Evolutionary conservation across 805 yeast species (phyloP), one percentile per base, ranked within the genome.

Genomic region (Teunomyces cretensis): DNA sequence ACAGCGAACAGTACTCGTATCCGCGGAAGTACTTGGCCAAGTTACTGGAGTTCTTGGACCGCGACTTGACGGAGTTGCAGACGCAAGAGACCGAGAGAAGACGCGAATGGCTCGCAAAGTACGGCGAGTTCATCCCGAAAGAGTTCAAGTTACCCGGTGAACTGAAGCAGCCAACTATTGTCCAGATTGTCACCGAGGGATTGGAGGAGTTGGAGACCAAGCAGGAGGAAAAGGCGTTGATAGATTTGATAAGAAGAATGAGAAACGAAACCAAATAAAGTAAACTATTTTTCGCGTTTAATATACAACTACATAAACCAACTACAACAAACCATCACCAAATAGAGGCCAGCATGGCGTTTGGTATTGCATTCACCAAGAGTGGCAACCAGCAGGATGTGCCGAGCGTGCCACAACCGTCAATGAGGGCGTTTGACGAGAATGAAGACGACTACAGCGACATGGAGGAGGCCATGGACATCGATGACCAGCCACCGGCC

Each of bases 151-250:
- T 72, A 1, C 75, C 75, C 1, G 75, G 74, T 1, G 72, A 66
- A 24, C 39, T 42, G 24, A 56, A 53, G 33, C 67, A 66, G 49
- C 76, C 76, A 1, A 48, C 57, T 5, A 64, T 72, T 16, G 67
- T 67, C 43, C 74, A 71, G 55, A 69, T 72, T 5, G 52, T 69
- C 13, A 72, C 76, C 16, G 75, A 72, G 40, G 75, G 76, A 1
- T 47, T 72, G 36, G 73, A 68, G 9, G 65, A 54, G 36, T 15
- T 46, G 44, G 49, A 46, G 37, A 33, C 53, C 8, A 64, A 43
- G n/a, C 26, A 35, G 14, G 28, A 19, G 13, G 38, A 35, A 35
- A 35, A 35, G 38, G 38, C 28, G 11, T 35, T 35, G 38, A 22
- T 35, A 17, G 57, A 54, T 37, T 46, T 61, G n/a, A 60, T 64